Percentiles rank a stretch among this genome's conserved stretches.
phyloP scores from a whole-genome alignment of 225 moss, liverwort and hornwort genomes.

The Polytrichum formosum region DNA sequence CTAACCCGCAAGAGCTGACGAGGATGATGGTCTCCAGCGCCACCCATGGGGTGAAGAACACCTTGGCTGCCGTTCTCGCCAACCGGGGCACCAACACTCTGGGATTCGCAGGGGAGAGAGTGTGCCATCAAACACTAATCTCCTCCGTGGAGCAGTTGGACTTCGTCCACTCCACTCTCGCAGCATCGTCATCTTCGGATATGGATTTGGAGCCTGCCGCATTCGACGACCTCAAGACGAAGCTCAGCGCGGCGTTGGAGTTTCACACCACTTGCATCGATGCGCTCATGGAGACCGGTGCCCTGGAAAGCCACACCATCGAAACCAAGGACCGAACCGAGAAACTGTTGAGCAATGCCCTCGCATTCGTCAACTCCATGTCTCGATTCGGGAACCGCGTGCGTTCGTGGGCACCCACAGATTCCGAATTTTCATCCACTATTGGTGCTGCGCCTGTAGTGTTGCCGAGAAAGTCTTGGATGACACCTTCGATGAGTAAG shows the following conservation, averaged over 20 bases:
- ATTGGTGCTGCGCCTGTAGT: neutral
- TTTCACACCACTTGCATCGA: conserved; percentile 46
- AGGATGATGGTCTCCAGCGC: conserved; percentile 17
- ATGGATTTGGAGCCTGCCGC: neutral
- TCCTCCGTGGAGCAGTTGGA: conserved; percentile 35
- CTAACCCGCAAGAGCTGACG: conserved; percentile 14
- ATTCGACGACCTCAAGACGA: conserved; percentile 21
- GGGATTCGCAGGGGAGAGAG: conserved; percentile 21
- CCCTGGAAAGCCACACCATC: conserved; percentile 16
- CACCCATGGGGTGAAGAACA: conserved; percentile 16
- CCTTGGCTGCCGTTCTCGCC: conserved; percentile 19
- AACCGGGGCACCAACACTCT: neutral
- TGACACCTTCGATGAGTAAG: neutral
- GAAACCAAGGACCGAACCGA: conserved; percentile 18
- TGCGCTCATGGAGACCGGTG: conserved; percentile 24
- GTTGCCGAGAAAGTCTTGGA: neutral
- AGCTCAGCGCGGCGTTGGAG: conserved; percentile 30
- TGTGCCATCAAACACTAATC: conserved; percentile 34
- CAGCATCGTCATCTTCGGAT: neutral
- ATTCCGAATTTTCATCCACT: neutral
- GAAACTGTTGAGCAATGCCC: conserved; percentile 27
- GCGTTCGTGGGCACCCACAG: conserved; percentile 12
- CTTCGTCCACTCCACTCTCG: neutral
- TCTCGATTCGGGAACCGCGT: conserved; percentile 20
- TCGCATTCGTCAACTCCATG: conserved; percentile 18